These are phyloP conservation scores for Colletotrichum falcatum DNA, from an alignment of 2,329 filamentous ascomycete species.

Conservation along the genomic window DNA sequence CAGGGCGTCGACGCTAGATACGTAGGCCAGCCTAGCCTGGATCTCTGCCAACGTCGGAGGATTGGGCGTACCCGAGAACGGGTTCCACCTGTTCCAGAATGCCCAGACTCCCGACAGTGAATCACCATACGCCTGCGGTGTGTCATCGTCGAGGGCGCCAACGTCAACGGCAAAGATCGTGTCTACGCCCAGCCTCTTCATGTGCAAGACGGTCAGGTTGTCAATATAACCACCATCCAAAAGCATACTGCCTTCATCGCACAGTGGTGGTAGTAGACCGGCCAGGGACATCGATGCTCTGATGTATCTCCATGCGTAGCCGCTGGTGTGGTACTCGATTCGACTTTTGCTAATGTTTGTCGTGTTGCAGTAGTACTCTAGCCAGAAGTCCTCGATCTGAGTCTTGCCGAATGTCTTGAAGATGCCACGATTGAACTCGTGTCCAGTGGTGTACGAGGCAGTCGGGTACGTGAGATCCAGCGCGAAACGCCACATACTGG, in stretches of 20 bases:
- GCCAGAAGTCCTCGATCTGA: conserved; percentile 99
- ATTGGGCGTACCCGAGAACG: conserved; percentile 88
- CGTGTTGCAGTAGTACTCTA: conserved; percentile 99
- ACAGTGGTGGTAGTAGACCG: conserved; percentile 90
- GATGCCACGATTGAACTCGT: conserved; percentile 98
- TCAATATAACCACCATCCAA: conserved; percentile 97
- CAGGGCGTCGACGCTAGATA: conserved; percentile 92
- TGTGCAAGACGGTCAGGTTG: conserved; percentile 95
- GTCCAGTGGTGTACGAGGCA: conserved; percentile 95
- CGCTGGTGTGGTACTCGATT: conserved; percentile 92
- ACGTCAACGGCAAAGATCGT: conserved; percentile 97
- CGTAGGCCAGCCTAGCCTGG: conserved; percentile 93
- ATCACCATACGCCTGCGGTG: conserved; percentile 92
- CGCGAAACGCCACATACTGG: conserved; percentile 98
- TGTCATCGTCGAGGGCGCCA: conserved; percentile 90
- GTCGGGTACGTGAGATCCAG: conserved; percentile 96
- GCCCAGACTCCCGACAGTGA: conserved; percentile 96
- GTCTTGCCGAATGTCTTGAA: conserved; percentile 98
- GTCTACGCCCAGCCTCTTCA: conserved; percentile 94
- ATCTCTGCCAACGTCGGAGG: conserved; percentile 96
- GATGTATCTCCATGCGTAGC: conserved; percentile 98
- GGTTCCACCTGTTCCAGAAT: conserved; percentile 95
- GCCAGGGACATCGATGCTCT: conserved; percentile 97
- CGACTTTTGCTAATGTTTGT: conserved; percentile 98
- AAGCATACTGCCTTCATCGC: conserved; percentile 96